Conservation (phyloP, 305 asterid species). For the Solanum hybrid region DNA sequence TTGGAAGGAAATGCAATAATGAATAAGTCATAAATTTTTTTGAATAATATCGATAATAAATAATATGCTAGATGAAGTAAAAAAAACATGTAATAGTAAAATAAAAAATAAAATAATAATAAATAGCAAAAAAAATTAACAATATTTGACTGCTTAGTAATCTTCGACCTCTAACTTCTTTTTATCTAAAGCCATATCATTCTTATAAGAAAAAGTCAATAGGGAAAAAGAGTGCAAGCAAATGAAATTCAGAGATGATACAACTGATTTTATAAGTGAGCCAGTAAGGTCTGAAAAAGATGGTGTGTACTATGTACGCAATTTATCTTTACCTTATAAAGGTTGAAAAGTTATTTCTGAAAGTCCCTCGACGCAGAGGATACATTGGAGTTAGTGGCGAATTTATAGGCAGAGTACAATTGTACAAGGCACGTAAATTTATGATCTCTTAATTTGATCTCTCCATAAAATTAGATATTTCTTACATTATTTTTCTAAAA, state of each 20-base stretch:
- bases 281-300: neutral
- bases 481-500: neutral
- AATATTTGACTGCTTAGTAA: no score
- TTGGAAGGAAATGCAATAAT: neutral
- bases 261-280: neutral
- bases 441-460: neutral
- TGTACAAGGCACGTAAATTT: neutral
- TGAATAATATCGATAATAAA: neutral
- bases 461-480: neutral
- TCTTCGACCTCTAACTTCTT: neutral
- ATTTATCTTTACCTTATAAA: neutral
- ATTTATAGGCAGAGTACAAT: no score
- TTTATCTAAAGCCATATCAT: neutral
- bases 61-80: neutral
- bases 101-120: no score
- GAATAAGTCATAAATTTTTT: no score
- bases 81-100: no score
- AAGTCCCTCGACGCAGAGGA: neutral
- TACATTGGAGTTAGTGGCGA: neutral
- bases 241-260: neutral
- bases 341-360: neutral
- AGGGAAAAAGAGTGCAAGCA: neutral
- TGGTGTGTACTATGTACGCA: neutral
- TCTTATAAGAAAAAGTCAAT: neutral
- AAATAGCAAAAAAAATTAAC: no score